Base-by-base conservation (phyloP, 2,329 filamentous ascomycete genomes). In the Ilyonectria robusta region DNA sequence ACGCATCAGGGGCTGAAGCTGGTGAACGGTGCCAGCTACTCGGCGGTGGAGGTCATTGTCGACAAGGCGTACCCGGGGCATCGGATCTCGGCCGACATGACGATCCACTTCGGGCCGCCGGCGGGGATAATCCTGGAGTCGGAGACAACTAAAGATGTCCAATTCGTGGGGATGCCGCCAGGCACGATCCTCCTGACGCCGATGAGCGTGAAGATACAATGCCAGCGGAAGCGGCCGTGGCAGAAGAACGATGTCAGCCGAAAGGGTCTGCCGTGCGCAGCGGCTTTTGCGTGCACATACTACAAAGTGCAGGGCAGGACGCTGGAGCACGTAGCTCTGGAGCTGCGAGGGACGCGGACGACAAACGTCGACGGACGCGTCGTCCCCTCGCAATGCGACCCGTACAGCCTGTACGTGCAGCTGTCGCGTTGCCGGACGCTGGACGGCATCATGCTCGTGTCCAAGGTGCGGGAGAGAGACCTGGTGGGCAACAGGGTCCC, bases 1-100 rank as follows among this genome's bases (percentile, higher is more conserved):
- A 59, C 46, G 2, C 57, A 59, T 31, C 57, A 59, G n/a, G 57
- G 57, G 3, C 57, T 59, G n/a, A 51, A 59, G 46, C 46, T 59
- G 3, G 57, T 59, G 46, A 51, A 59, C 31, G 57, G 57, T 2
- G 57, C 57, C 31, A 51, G 46, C 46, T 51, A 59, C 46, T 29
- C 57, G 8, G 57, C 57, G 3, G 4, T 59, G 13, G 57, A 29
- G 6, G n/a, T 59, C 31, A 42, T 59, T 5, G n/a, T 29, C 4
- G 46, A 51, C 35, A 42, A 59, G 46, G 46, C 44, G 21, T 10
- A 15, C 8, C 47, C 48, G 11, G 47, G 58, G 3, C 21, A 61
- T 54, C 47, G 47, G 13, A 21, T 21, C 21, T 21, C 21, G 21
- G 21, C 33, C 35, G 47, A 62, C 31, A 37, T 6, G 6, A 37